phyloP scores from a whole-genome alignment of 2,329 filamentous ascomycete species.

The Talaromyces pinophilus region DNA sequence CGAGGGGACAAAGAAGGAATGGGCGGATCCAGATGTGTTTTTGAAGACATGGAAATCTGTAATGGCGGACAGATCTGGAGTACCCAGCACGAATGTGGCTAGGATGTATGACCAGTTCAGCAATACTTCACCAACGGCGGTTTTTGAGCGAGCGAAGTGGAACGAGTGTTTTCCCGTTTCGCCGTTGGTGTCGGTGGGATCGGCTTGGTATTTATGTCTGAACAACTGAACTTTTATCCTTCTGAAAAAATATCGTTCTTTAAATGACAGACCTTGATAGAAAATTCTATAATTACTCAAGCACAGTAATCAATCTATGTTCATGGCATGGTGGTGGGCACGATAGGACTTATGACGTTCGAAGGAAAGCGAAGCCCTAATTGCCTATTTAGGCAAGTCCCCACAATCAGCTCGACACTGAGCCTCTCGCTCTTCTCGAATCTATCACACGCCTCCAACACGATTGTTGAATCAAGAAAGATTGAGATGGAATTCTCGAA shows the following conservation, averaged over 20 bases:
- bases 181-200: neutral
- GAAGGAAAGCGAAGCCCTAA: neutral
- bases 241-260: no score
- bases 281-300: no score
- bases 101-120: neutral
- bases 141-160: neutral
- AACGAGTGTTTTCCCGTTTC: slow-evolving; percentile 4
- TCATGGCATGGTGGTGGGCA: no score
- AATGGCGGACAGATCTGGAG: neutral
- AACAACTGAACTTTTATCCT: no score
- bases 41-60: neutral
- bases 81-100: neutral
- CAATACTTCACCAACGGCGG: no score
- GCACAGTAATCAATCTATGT: no score
- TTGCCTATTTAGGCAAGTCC: neutral
- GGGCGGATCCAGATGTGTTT: neutral
- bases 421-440: neutral
- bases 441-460: no score
- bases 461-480: no score
- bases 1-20: neutral
- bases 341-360: neutral
- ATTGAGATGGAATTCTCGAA: no score
- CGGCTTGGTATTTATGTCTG: no score
- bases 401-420: neutral
- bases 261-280: no score